Conservation (phyloP, 768 basidiomycete genomes). For the Crepidotus variabilis region DNA sequence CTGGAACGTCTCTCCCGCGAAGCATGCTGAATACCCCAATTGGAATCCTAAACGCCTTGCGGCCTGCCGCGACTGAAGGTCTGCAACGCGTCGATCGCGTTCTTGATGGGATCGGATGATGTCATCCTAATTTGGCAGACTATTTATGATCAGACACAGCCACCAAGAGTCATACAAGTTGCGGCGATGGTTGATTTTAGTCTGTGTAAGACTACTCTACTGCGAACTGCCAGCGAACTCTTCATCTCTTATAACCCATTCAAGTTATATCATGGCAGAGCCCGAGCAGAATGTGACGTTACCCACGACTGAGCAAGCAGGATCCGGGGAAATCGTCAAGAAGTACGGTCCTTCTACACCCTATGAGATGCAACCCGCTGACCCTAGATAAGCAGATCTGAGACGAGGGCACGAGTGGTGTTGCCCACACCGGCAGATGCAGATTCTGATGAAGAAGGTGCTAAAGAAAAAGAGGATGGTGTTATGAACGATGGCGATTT, state of each 20-base stretch:
- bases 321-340: not conserved
- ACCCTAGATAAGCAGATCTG: not conserved
- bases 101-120: not conserved
- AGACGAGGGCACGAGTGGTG: constrained; percentile 40
- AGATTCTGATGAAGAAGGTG: constrained; percentile 40
- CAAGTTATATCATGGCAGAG: too few relatives aligned
- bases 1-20: not conserved
- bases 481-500: constrained; percentile 61
- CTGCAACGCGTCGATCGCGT: not conserved
- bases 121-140: not conserved
- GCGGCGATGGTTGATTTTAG: too few relatives aligned
- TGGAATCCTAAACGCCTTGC: not conserved
- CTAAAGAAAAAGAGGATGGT: constrained; percentile 35
- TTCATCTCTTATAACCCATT: too few relatives aligned
- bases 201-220: too few relatives aligned
- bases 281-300: too few relatives aligned
- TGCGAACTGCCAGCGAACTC: too few relatives aligned
- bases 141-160: not conserved
- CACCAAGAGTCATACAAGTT: not conserved
- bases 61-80: not conserved
- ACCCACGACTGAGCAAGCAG: not conserved
- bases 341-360: not conserved
- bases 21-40: not conserved
- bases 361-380: not conserved
- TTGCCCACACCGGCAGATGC: constrained; percentile 42